Percentiles rank a stretch among this genome's conserved stretches.
Conservation (phyloP, 2,329 filamentous ascomycete species). For the Onygenales sp. region DNA sequence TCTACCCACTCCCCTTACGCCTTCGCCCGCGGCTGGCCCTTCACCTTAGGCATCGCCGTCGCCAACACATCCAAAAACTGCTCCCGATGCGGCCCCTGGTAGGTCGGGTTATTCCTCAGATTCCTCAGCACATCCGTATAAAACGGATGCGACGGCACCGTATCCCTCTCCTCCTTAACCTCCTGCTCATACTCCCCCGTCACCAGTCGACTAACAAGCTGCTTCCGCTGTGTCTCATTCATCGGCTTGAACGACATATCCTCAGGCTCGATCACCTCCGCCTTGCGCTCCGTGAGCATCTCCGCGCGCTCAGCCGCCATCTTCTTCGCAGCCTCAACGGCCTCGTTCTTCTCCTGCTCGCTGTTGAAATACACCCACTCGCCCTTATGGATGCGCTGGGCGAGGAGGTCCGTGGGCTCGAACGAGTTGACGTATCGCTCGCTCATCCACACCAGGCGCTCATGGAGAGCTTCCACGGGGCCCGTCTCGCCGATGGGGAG, state of each 20-base stretch:
- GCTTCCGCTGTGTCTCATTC: constrained; percentile 16
- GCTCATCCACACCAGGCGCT: constrained; percentile 26
- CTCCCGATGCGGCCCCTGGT: constrained; percentile 26
- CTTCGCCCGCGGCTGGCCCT: constrained; percentile 1
- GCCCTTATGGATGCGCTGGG: constrained; percentile 26
- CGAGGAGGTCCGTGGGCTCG: constrained; percentile 26
- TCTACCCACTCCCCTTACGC: background rate
- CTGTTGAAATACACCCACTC: constrained; percentile 29
- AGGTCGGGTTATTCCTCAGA: constrained; percentile 33
- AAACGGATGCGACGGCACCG: constrained; percentile 19
- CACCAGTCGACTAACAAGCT: constrained; percentile 23
- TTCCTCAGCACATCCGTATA: constrained; percentile 25
- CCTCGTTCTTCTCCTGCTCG: constrained; percentile 27
- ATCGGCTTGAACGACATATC: constrained; percentile 20
- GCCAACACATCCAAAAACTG: constrained; percentile 30
- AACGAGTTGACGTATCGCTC: constrained; percentile 27
- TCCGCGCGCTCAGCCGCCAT: constrained; percentile 25
- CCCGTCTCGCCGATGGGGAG: constrained; percentile 22
- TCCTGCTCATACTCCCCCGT: constrained; percentile 25
- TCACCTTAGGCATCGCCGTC: constrained; percentile 20
- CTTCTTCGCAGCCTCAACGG: constrained; percentile 25
- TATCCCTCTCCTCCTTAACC: constrained; percentile 1
- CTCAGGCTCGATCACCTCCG: constrained; percentile 26
- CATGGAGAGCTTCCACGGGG: constrained; percentile 21
- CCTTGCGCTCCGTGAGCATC: constrained; percentile 26